Base-by-base conservation (phyloP, 192 early-diverging fungal genomes). In the Funneliformis mosseae region DNA sequence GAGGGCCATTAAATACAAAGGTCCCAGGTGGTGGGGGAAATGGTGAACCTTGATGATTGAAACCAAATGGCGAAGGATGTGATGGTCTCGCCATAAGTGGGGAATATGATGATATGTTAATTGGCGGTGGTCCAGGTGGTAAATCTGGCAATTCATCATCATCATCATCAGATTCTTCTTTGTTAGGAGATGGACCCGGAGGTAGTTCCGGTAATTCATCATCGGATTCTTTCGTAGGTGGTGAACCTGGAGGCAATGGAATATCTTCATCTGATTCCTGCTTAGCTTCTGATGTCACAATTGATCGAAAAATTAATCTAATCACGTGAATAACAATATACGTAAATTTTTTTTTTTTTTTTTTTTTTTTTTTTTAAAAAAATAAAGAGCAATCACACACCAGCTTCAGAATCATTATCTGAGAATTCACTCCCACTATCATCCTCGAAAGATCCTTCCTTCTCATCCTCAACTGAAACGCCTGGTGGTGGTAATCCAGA, bases 191-290 rank as follows among this genome's bases (percentile, higher is more conserved):
- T 50, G 77, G 39, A 45, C 77, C 77, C n/a, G 77, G 77, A 27
- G 77, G 77, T 48, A 78, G 25, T 28, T 78, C 77, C 4, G 78
- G 78, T 71, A 79, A 61, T 48, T 73, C 71, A 4, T 79, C 67
- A 25, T 79, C 67, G 11, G 42, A 25, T 79, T 70, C 67, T 18
- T 71, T 50, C 33, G 33, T 18, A 18, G 78, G 78, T 59, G 78
- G 78, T 41, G n/a, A 8, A 41, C 67, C 50, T 25, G 68, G 50
- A 55, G 78, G 78, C 2, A 79, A 21, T 33, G 78, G 78, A 41
- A 79, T 79, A 67, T 79, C 78, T 38, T 79, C 78, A 55, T 79
- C 78, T 41, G 67, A 70, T 79, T 70, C 68, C 27, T 71, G 50
- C 48, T 78, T 45, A 66, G 9, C 28, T 68, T 46, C 77, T 64